Percentiles rank a stretch among this genome's conserved stretches.
phyloP scores from a whole-genome alignment of 352 stramenopile species.

The Peronosclerospora sorghi region DNA sequence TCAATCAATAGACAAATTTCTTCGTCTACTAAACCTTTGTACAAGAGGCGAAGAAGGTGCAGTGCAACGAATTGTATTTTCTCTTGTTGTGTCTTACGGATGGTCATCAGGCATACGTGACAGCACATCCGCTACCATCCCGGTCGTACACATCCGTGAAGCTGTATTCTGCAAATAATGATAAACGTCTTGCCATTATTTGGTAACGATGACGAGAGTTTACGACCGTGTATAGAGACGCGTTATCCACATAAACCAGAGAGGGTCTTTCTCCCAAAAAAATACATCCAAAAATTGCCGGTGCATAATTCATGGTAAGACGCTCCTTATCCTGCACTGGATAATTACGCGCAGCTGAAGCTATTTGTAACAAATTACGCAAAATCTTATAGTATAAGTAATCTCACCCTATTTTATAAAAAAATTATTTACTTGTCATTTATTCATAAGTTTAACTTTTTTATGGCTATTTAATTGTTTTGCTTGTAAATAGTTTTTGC shows the following conservation, averaged over 20 bases:
- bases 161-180: no score
- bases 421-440: no score
- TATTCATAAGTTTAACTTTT: no score
- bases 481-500: no score
- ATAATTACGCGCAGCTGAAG: neutral
- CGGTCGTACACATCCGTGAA: neutral
- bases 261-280: neutral
- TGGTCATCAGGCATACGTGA: neutral
- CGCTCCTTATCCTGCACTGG: neutral
- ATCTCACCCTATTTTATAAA: no score
- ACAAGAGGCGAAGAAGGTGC: no score
- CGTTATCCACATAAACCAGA: neutral
- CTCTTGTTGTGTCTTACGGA: neutral
- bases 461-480: no score
- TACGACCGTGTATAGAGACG: neutral
- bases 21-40: no score
- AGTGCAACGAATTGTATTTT: no score
- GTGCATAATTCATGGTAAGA: neutral
- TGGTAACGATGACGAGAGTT: no score
- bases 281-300: neutral
- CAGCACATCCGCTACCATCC: neutral
- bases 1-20: no score
- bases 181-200: neutral
- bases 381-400: no score
- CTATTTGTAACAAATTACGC: neutral